Percentiles rank a stretch among this genome's conserved stretches.
Conservation (phyloP, 2,329 filamentous ascomycete genomes). For the Lachnellula occidentalis region DNA sequence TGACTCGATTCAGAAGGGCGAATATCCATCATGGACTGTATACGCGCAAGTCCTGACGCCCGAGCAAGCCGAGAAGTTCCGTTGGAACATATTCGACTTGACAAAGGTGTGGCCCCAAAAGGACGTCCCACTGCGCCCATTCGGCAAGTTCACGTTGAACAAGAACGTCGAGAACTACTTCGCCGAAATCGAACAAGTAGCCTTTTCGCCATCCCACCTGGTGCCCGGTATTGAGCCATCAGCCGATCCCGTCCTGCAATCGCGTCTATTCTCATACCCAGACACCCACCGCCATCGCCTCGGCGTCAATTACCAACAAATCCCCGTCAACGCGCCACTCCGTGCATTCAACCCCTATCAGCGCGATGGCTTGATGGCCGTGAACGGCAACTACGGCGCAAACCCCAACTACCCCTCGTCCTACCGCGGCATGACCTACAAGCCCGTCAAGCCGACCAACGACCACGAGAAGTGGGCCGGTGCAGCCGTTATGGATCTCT, state of each 20-base stretch:
- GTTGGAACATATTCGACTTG: constrained; percentile 62
- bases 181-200: constrained; percentile 63
- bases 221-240: constrained; percentile 64
- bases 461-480: constrained; percentile 46
- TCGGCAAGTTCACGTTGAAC: constrained; percentile 61
- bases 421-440: constrained; percentile 42
- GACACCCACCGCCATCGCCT: constrained; percentile 57
- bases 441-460: constrained; percentile 35
- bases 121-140: constrained; percentile 53
- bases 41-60: constrained; percentile 60
- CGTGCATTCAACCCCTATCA: constrained; percentile 63
- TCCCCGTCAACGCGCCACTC: constrained; percentile 43
- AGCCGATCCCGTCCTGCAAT: constrained; percentile 64
- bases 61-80: constrained; percentile 54
- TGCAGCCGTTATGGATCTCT: constrained; percentile 40
- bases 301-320: constrained; percentile 53
- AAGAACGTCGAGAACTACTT: constrained; percentile 58
- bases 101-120: constrained; percentile 65
- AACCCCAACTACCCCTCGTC: constrained; percentile 54
- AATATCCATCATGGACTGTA: constrained; percentile 58
- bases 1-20: constrained; percentile 54
- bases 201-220: constrained; percentile 63
- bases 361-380: constrained; percentile 65
- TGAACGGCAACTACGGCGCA: constrained; percentile 58
- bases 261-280: constrained; percentile 65